A percentile compares a stretch with the other conserved stretches of the same genome.
phyloP scores from a whole-genome alignment of 1,284 basidiomycete species.

The Microbotryum lychnidis-dioicae region DNA sequence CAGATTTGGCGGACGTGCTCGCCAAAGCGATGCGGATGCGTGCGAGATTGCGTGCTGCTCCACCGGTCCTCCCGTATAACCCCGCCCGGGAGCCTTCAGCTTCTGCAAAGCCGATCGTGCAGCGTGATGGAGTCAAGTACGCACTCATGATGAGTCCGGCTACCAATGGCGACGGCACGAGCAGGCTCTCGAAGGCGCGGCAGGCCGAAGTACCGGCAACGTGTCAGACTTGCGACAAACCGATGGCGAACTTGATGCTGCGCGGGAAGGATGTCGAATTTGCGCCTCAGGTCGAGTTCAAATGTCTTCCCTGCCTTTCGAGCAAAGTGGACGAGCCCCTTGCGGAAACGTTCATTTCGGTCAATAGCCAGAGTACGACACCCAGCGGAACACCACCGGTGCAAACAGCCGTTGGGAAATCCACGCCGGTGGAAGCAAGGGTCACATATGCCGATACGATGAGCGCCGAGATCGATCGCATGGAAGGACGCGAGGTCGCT shows the following conservation, averaged over 20 bases:
- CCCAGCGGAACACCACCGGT: too few species aligned
- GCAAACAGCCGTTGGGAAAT: not conserved
- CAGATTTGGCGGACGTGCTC: too few species aligned
- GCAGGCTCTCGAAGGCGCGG: too few species aligned
- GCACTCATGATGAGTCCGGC: not conserved
- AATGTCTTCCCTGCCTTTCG: conserved; percentile 12
- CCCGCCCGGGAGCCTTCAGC: conserved; percentile 14
- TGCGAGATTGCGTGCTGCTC: too few species aligned
- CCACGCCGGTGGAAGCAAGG: not conserved
- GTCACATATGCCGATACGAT: conserved; percentile 11
- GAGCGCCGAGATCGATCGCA: conserved; percentile 8
- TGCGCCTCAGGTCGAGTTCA: conserved; percentile 7
- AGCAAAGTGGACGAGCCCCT: not conserved
- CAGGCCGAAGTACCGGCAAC: conserved; percentile 1
- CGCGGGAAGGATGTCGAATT: conserved; percentile 12
- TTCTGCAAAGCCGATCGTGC: conserved; percentile 7
- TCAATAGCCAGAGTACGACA: not conserved
- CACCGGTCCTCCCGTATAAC: conserved; percentile 15
- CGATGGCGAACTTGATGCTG: conserved; percentile 8
- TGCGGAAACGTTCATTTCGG: not conserved
- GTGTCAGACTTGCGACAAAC: conserved; percentile 6
- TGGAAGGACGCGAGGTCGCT: conserved; percentile 1
- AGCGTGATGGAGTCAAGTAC: conserved; percentile 10
- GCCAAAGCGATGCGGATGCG: too few species aligned
- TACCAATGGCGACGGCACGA: too few species aligned